Base-by-base conservation (phyloP, 257 asterid genomes). In the Gentiana straminea region DNA sequence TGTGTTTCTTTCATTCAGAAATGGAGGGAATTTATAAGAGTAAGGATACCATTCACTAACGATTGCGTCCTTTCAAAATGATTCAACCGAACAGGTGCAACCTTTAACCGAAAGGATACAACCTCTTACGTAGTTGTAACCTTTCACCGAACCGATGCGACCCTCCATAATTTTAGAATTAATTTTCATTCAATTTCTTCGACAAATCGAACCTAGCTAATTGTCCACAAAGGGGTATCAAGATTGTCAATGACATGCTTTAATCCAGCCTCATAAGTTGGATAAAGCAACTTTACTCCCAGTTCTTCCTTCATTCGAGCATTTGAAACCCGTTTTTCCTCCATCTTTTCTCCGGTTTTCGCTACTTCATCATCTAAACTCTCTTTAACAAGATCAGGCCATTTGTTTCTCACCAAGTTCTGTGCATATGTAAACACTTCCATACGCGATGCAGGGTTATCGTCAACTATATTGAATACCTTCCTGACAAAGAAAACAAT, bases 311-410 rank as follows among this genome's bases (percentile, higher is more conserved):
- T 84, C 81, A 91, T 70, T 13, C 87, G 89, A 59, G 69, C 67
- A 76, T 91, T 91, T 4, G 84, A 79, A n/a, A 91, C 98, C 61
- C 96, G 86, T 60, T 91, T 91, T 64, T 76, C 94, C 59, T 78
- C 86, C 41, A 54, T 66, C 2, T 71, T 48, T 37, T 52, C 70
- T 61, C 56, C 73, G n/a, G 75, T 13, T 54, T 69, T 72, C 58
- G 57, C 60, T 47, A 37, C 71, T 67, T 71, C 83, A 34, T 63
- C 41, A 45, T 68, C 12, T 9, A n/a, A 44, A 49, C 39, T 15
- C 56, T 64, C 68, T 55, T 70, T 66, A 38, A 10, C 58, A 5
- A 41, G 46, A 59, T 66, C 76, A 3, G 76, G 82, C 78, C 80
- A 83, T 69, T 81, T 79, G 54, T 52, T 72, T 65, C 68, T 86